A percentile compares a stretch with the other conserved stretches of the same genome.
Evolutionary conservation across 176 grass and related monocot species (phyloP).

Genomic region (Carex littledalei): DNA sequence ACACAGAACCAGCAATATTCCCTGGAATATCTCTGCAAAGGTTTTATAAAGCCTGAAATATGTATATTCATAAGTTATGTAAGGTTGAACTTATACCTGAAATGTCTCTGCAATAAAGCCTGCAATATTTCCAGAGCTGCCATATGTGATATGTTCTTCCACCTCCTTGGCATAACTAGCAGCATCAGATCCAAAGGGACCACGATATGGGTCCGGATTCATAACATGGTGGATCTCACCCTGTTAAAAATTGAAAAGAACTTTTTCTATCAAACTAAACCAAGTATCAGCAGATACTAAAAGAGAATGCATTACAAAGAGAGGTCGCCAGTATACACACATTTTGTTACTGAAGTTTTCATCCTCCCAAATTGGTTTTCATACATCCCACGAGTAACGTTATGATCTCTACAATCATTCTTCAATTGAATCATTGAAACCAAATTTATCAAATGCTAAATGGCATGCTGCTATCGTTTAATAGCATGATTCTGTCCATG

Average conservation of each 20-base stretch:
- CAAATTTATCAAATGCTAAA: background rate
- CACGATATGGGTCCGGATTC: conserved; percentile 87
- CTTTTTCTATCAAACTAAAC: background rate
- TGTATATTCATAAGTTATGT: background rate
- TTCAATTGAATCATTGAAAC: background rate
- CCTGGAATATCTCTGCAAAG: conserved; percentile 76
- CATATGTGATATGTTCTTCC: conserved; percentile 74
- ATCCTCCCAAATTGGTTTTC: background rate
- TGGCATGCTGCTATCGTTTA: background rate
- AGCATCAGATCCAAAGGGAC: conserved; percentile 69
- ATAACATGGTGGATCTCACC: conserved; percentile 98
- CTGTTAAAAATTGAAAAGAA: conserved; percentile 33
- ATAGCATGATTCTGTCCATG: background rate
- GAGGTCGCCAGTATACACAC: background rate
- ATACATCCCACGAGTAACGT: background rate
- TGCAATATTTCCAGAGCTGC: conserved; percentile 78
- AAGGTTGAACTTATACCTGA: conserved; percentile 43
- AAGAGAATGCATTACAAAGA: background rate
- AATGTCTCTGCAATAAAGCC: conserved; percentile 99
- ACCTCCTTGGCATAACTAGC: conserved; percentile 78
- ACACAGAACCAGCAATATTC: conserved; percentile 30
- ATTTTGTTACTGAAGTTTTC: background rate
- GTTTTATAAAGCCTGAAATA: conserved; percentile 65
- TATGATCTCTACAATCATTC: background rate
- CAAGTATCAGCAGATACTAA: background rate